Percentiles rank a stretch among this genome's conserved stretches.
phyloP scores from a whole-genome alignment of 2,329 filamentous ascomycete species.

The Pseudocercospora pini-densiflorae region DNA sequence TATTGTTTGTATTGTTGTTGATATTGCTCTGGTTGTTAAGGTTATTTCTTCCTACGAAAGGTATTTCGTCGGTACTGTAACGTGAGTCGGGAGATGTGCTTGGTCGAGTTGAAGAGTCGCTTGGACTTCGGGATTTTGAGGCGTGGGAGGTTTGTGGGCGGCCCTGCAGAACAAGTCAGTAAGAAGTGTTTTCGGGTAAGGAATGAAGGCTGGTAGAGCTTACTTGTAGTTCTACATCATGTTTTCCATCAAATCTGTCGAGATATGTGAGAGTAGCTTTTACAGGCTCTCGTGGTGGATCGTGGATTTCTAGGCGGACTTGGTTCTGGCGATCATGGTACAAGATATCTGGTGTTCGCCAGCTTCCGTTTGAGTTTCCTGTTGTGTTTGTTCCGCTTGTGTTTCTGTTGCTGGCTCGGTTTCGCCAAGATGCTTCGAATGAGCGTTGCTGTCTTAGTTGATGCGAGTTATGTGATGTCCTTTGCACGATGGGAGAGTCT shows the following conservation, averaged over 20 bases:
- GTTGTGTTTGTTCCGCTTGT: constrained; percentile 2
- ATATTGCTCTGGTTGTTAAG: not conserved
- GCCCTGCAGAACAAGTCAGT: not conserved
- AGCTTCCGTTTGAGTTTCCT: not conserved
- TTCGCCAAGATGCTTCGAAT: constrained; percentile 1
- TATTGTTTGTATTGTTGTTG: not conserved
- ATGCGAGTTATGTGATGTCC: constrained; percentile 10
- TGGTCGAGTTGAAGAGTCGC: not conserved
- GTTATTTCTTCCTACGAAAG: not conserved
- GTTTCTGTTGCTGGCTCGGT: constrained; percentile 4
- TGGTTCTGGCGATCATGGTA: constrained; percentile 21
- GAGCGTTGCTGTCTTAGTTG: constrained; percentile 2
- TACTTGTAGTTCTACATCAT: constrained; percentile 20
- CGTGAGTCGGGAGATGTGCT: not conserved
- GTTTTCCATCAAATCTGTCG: constrained; percentile 9
- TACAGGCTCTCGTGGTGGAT: constrained; percentile 17
- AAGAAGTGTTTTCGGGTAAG: too few relatives aligned
- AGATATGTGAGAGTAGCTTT: constrained; percentile 20
- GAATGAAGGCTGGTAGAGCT: not conserved
- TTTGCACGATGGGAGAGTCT: not conserved
- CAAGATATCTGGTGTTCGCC: constrained; percentile 15
- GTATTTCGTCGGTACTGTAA: not conserved
- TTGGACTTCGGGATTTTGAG: not conserved
- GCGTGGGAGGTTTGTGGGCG: not conserved
- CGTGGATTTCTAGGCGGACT: constrained; percentile 20